Percentiles rank a stretch among this genome's conserved stretches.
These are phyloP conservation scores for Chalciporus pseudorubinellus DNA, from an alignment of 768 basidiomycete species.

Conservation along the genomic window DNA sequence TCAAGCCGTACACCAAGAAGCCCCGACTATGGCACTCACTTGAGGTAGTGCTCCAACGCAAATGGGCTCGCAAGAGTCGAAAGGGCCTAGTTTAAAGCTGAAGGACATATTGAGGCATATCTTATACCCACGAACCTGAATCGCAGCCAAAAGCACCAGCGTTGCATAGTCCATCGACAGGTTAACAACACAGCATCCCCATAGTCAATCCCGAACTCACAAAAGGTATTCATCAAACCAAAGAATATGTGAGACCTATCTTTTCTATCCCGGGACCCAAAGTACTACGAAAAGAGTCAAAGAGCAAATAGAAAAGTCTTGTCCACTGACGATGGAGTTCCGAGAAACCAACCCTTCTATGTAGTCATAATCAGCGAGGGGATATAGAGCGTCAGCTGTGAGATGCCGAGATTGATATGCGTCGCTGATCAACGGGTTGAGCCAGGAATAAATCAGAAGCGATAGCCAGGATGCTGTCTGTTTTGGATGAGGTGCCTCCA, in stretches of 20 bases:
- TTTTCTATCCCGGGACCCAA: not conserved
- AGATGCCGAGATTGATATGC: slow-evolving; percentile 44
- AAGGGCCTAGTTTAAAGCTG: not conserved
- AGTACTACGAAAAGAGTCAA: not conserved
- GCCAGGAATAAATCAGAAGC: slow-evolving; percentile 45
- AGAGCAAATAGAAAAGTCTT: not conserved
- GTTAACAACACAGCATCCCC: not conserved
- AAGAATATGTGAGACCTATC: not conserved
- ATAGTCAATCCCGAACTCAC: not conserved
- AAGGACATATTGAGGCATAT: not conserved
- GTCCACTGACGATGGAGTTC: slow-evolving; percentile 29
- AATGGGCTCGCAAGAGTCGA: slow-evolving; percentile 3
- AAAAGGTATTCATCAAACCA: slow-evolving; percentile 3
- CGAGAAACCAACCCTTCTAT: slow-evolving; percentile 31
- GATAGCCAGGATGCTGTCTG: slow-evolving; percentile 39
- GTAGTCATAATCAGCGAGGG: slow-evolving; percentile 47
- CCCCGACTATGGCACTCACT: not conserved
- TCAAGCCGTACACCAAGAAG: not conserved
- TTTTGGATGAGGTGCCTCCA: slow-evolving; percentile 32
- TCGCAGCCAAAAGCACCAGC: not conserved
- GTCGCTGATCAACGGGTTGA: slow-evolving; percentile 47
- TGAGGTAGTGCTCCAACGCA: slow-evolving; percentile 7
- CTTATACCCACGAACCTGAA: not conserved
- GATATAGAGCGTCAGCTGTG: slow-evolving; percentile 41
- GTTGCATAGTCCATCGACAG: not conserved